Evolutionary conservation across 164 flowering plant genomes (phyloP).

Genomic region (Taxillus chinensis): DNA sequence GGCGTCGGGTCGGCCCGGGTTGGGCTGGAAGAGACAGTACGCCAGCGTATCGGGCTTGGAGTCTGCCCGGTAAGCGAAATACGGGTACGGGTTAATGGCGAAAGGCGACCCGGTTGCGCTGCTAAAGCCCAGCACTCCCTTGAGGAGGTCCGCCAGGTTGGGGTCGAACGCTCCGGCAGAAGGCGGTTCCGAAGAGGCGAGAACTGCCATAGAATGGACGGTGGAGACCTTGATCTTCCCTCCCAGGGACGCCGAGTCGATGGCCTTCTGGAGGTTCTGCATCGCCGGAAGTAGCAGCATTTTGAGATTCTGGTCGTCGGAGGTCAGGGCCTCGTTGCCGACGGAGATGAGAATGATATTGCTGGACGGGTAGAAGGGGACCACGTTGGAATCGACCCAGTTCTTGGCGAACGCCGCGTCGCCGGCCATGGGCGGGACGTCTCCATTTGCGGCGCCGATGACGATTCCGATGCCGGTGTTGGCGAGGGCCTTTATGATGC

Average conservation of each 20-base stretch:
- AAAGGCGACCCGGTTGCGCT: conserved; percentile 38
- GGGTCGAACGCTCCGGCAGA: conserved; percentile 30
- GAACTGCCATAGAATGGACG: conserved; percentile 38
- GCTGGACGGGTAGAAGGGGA: conserved; percentile 68
- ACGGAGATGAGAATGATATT: conserved; percentile 60
- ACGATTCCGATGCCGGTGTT: conserved; percentile 71
- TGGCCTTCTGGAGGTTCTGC: conserved; percentile 68
- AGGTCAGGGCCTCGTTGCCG: conserved; percentile 76
- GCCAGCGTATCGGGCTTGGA: conserved; percentile 37
- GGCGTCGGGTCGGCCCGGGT: conserved; percentile 31
- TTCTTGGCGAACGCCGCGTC: conserved; percentile 62
- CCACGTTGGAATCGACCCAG: conserved; percentile 70
- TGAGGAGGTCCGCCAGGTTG: conserved; percentile 16
- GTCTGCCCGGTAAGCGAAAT: conserved; percentile 34
- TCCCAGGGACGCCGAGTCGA: conserved; percentile 30
- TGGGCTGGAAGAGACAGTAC: conserved; percentile 40
- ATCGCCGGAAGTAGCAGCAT: conserved; percentile 66
- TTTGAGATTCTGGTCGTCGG: conserved; percentile 34
- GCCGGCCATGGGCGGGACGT: conserved; percentile 60
- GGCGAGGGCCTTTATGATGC: conserved; percentile 65
- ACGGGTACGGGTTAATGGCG: conserved; percentile 44
- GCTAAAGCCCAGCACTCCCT: conserved; percentile 26
- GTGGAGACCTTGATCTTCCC: conserved; percentile 42
- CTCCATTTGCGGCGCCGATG: conserved; percentile 69
- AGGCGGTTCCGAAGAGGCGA: conserved; percentile 37